phyloP scores from a whole-genome alignment of 78 protist genomes.

The Corallochytrium limacisporum region DNA sequence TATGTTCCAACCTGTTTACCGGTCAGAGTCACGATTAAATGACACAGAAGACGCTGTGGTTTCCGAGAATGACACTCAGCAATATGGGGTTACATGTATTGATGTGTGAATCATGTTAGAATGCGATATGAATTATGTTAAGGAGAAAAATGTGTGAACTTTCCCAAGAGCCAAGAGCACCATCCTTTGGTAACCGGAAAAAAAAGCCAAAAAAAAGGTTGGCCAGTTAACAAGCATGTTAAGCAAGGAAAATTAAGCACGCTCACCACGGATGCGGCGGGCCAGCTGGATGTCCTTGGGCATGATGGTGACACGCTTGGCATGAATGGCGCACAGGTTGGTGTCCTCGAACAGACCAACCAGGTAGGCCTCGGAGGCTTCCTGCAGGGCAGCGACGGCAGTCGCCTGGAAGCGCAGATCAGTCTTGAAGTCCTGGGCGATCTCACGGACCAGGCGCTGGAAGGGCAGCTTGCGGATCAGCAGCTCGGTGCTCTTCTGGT shows the following conservation, averaged over 20 bases:
- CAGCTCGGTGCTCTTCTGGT: slow-evolving; percentile 69
- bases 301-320: slow-evolving; percentile 65
- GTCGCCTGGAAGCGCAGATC: slow-evolving; percentile 46
- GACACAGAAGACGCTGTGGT: too few species aligned
- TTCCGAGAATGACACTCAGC: too few species aligned
- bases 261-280: slow-evolving; percentile 82
- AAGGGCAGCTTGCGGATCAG: slow-evolving; percentile 78
- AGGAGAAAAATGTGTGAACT: too few species aligned
- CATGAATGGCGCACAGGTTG: slow-evolving; percentile 64
- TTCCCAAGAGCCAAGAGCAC: too few species aligned
- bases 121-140: too few species aligned
- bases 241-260: slow-evolving; percentile 33
- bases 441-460: slow-evolving; percentile 64
- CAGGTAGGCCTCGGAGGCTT: slow-evolving; percentile 55
- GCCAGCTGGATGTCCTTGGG: slow-evolving; percentile 89
- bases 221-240: background rate
- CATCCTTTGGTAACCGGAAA: too few species aligned
- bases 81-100: too few species aligned
- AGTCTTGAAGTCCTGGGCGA: slow-evolving; percentile 39
- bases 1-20: too few species aligned
- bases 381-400: slow-evolving; percentile 51
- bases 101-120: too few species aligned
- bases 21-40: too few species aligned
- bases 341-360: slow-evolving; percentile 56
- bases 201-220: too few species aligned